These are phyloP conservation scores for Thelonectria discophora DNA, from an alignment of 2,329 filamentous ascomycete genomes.

Conservation along the genomic window DNA sequence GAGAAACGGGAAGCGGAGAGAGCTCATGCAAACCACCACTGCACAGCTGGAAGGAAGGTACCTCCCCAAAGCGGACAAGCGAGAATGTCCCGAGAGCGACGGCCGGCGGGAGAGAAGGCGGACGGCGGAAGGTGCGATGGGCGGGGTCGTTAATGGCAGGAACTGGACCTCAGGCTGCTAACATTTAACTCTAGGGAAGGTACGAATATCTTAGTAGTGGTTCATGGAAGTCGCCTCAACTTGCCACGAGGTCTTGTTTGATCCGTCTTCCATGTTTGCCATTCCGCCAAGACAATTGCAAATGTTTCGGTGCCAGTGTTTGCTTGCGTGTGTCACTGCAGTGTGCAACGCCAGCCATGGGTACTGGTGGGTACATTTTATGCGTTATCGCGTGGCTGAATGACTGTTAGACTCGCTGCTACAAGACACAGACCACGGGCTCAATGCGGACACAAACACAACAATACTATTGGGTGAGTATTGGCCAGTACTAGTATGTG, in stretches of 20 bases:
- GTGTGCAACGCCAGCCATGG: too few species aligned
- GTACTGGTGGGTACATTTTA: not conserved
- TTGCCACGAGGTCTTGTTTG: not conserved
- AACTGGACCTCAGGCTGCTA: too few species aligned
- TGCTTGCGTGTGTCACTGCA: too few species aligned
- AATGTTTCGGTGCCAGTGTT: not conserved
- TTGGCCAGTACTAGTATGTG: too few species aligned
- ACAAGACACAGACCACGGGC: slow-evolving; percentile 3
- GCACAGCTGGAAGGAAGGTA: slow-evolving; percentile 2
- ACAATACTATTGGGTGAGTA: too few species aligned
- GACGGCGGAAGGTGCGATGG: not conserved
- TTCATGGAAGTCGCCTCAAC: not conserved
- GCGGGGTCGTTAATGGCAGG: slow-evolving; percentile 19
- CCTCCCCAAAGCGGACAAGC: slow-evolving; percentile 11
- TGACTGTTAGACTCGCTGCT: slow-evolving; percentile 1
- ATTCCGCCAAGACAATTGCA: not conserved
- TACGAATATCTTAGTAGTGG: too few species aligned
- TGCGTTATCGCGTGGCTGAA: not conserved
- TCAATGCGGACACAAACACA: not conserved
- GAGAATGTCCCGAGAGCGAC: slow-evolving; percentile 16
- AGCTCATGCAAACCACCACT: not conserved
- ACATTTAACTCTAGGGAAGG: too few species aligned
- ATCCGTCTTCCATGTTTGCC: not conserved
- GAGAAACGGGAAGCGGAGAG: not conserved
- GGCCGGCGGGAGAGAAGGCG: slow-evolving; percentile 17